Percentiles rank a stretch among this genome's conserved stretches.
Evolutionary conservation across 2,329 filamentous ascomycete genomes (phyloP).

Genomic region (Pseudogymnoascus pannorum): DNA sequence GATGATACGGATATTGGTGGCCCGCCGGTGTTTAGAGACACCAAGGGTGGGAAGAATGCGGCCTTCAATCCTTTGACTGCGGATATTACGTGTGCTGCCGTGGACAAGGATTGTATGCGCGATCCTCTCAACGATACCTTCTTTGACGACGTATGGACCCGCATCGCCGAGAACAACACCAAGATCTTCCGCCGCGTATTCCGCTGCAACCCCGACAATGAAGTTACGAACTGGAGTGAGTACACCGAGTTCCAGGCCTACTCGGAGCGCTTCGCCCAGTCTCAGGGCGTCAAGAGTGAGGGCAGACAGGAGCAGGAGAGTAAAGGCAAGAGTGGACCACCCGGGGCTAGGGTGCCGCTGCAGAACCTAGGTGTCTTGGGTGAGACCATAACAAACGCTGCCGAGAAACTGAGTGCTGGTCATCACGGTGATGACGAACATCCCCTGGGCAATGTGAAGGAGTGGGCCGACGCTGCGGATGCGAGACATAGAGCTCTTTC

Average conservation of each 20-base stretch:
- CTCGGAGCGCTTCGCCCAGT: conserved; percentile 59
- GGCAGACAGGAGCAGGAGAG: conserved; percentile 27
- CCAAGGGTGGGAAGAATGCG: conserved; percentile 37
- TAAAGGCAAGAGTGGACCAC: conserved; percentile 26
- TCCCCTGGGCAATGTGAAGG: conserved; percentile 22
- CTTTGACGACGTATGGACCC: conserved; percentile 80
- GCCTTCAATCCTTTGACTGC: conserved; percentile 47
- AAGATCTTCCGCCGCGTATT: conserved; percentile 91
- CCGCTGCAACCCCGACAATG: conserved; percentile 92
- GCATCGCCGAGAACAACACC: conserved; percentile 87
- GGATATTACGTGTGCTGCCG: conserved; percentile 61
- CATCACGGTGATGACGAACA: conserved; percentile 12
- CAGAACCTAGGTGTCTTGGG: conserved; percentile 13
- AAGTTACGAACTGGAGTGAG: conserved; percentile 87
- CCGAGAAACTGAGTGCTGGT: conserved; percentile 21
- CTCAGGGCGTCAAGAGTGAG: conserved; percentile 30
- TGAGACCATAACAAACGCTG: conserved; percentile 17
- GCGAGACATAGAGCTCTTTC: conserved; percentile 15
- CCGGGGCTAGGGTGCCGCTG: conserved; percentile 17
- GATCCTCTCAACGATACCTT: conserved; percentile 81
- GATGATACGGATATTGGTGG: conserved; percentile 82
- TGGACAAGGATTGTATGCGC: conserved; percentile 88
- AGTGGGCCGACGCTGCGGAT: conserved; percentile 23
- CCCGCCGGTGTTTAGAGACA: conserved; percentile 52
- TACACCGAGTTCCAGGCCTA: conserved; percentile 60